Percentiles rank a stretch among this genome's conserved stretches.
These are phyloP conservation scores for Skeletonema grethae DNA, from an alignment of 108 stramenopile genomes.

Conservation along the genomic window DNA sequence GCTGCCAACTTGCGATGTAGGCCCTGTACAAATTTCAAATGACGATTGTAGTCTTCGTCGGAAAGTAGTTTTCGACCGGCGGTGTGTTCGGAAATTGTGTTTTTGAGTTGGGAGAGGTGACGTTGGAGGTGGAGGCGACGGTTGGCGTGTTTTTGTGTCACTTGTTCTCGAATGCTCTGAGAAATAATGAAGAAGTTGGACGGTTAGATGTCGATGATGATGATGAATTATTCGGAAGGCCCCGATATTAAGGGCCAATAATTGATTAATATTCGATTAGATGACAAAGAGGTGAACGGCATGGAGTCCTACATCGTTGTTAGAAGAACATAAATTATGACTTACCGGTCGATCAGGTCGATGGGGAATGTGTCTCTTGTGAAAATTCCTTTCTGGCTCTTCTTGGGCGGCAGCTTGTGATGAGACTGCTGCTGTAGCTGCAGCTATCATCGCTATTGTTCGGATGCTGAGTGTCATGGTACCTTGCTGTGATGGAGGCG, in stretches of 20 bases:
- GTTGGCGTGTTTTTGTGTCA: conserved; percentile 3
- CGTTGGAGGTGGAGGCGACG: not conserved
- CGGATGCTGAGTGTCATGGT: not conserved
- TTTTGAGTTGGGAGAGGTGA: conserved; percentile 3
- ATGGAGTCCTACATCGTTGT: no score
- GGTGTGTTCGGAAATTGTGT: conserved; percentile 5
- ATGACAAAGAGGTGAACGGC: no score
- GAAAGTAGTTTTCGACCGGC: conserved; percentile 4
- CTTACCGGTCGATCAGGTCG: conserved; percentile 24
- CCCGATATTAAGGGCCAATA: no score
- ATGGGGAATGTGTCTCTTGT: conserved; percentile 6
- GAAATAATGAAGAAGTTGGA: not conserved
- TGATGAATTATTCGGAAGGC: no score
- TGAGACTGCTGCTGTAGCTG: not conserved
- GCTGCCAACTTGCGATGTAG: conserved; percentile 11
- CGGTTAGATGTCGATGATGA: not conserved
- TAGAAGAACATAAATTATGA: not conserved
- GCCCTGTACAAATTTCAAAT: conserved; percentile 7
- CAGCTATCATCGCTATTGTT: not conserved
- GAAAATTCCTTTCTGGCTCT: not conserved
- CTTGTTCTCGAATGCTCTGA: conserved; percentile 20
- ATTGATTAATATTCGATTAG: no score
- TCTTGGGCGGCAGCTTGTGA: conserved; percentile 9
- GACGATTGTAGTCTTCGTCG: conserved; percentile 6
- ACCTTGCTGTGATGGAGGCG: not conserved